Conservation (phyloP, 2,329 filamentous ascomycete genomes). For the Fusarium sp. region DNA sequence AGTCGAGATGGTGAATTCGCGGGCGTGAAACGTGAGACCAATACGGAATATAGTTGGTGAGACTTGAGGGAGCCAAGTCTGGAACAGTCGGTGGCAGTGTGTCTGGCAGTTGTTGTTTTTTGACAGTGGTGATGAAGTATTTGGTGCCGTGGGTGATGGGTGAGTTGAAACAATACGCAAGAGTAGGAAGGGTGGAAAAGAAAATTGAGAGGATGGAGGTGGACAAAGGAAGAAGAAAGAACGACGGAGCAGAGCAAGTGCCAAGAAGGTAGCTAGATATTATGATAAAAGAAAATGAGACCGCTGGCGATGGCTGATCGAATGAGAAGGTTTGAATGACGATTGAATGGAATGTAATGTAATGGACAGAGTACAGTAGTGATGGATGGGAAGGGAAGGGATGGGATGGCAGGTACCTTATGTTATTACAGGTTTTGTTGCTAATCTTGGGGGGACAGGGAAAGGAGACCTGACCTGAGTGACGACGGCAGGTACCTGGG, state of each 20-base stretch:
- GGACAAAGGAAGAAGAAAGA: not conserved
- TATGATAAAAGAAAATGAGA: slow-evolving; percentile 12
- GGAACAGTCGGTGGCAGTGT: slow-evolving; percentile 9
- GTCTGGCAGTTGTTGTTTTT: slow-evolving; percentile 21
- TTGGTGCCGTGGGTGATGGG: not conserved
- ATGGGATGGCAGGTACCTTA: not conserved
- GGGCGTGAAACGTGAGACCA: slow-evolving; percentile 24
- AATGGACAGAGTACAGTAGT: not conserved
- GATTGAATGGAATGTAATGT: slow-evolving; percentile 25
- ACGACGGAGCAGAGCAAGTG: not conserved
- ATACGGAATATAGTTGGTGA: slow-evolving; percentile 25
- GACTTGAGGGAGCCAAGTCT: slow-evolving; percentile 33
- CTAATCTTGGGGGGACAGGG: not conserved
- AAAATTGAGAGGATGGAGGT: not conserved
- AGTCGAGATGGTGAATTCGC: slow-evolving; percentile 13
- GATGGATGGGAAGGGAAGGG: slow-evolving; percentile 11
- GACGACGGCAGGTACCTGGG: not conserved
- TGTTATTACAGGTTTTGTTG: not conserved
- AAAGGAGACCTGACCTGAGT: not conserved
- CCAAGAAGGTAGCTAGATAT: not conserved
- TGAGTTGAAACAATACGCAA: not conserved
- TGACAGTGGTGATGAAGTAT: slow-evolving; percentile 17
- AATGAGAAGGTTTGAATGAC: slow-evolving; percentile 18
- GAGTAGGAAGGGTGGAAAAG: not conserved
- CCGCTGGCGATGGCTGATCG: not conserved